Percentiles rank a stretch among this genome's conserved stretches.
Conservation (phyloP, 2,329 filamentous ascomycete genomes). For the Ambrosiella cleistominuta region DNA sequence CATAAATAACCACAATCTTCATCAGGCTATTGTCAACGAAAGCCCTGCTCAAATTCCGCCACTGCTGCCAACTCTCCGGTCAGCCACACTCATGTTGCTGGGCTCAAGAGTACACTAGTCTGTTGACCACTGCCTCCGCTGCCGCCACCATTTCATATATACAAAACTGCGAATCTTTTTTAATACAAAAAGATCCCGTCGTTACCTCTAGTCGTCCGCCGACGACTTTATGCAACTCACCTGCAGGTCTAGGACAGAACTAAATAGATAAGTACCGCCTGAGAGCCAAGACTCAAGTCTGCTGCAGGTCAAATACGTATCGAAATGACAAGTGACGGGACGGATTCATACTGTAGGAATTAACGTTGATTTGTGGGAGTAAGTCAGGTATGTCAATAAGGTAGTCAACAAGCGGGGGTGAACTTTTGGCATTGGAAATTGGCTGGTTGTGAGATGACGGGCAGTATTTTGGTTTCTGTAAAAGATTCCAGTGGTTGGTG, state of each 20-base stretch:
- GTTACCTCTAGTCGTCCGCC: neutral
- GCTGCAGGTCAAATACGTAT: neutral
- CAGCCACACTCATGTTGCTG: too few relatives aligned
- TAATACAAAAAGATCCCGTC: neutral
- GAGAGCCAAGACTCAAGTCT: neutral
- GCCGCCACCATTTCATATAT: too few relatives aligned
- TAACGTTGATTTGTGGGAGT: neutral
- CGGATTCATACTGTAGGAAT: neutral
- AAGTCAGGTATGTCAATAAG: neutral
- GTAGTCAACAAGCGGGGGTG: neutral
- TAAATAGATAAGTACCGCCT: neutral
- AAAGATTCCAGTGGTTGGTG: too few relatives aligned
- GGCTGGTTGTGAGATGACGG: too few relatives aligned
- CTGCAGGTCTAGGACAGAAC: neutral
- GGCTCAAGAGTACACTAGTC: too few relatives aligned
- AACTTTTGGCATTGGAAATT: too few relatives aligned
- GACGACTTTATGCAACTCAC: neutral
- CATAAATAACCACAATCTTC: too few relatives aligned
- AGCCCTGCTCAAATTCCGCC: too few relatives aligned
- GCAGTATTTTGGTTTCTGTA: too few relatives aligned
- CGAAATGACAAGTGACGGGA: neutral
- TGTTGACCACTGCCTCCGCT: neutral
- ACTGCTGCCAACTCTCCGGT: too few relatives aligned
- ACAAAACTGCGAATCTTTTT: neutral
- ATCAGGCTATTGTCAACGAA: too few relatives aligned